A percentile compares a stretch with the other conserved stretches of the same genome.
Evolutionary conservation across 192 early-diverging fungal genomes (phyloP).

Genomic region (Entophlyctis luteolus): DNA sequence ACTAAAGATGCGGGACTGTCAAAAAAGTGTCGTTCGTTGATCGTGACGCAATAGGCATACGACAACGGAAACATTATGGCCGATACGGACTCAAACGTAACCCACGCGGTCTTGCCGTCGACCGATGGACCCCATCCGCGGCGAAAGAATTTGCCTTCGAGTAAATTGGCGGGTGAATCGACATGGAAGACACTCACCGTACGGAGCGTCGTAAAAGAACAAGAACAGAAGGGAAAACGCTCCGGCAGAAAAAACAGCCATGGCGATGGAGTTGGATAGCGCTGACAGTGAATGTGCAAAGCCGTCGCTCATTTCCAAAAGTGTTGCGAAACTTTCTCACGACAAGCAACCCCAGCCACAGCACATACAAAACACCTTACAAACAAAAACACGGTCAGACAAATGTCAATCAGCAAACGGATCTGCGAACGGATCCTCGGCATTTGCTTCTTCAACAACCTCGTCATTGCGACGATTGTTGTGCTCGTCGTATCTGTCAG

Average conservation of each 20-base stretch:
- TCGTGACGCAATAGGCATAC: no score
- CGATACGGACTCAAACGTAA: slow-evolving; percentile 19
- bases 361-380: background rate
- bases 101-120: slow-evolving; percentile 19
- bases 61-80: slow-evolving; percentile 10
- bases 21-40: no score
- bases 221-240: no score
- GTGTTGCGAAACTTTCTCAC: no score
- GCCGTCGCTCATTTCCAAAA: no score
- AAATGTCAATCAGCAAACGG: slow-evolving; percentile 20
- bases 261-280: no score
- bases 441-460: background rate
- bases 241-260: no score
- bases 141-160: slow-evolving; percentile 8
- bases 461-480: background rate
- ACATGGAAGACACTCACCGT: no score
- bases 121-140: background rate
- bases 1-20: background rate
- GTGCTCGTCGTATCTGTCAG: background rate
- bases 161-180: no score
- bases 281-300: no score
- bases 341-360: no score
- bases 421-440: slow-evolving; percentile 21
- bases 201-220: no score
- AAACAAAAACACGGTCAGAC: background rate